Base-by-base conservation (phyloP, 2,329 filamentous ascomycete genomes). In the Botrytis sinoallii region DNA sequence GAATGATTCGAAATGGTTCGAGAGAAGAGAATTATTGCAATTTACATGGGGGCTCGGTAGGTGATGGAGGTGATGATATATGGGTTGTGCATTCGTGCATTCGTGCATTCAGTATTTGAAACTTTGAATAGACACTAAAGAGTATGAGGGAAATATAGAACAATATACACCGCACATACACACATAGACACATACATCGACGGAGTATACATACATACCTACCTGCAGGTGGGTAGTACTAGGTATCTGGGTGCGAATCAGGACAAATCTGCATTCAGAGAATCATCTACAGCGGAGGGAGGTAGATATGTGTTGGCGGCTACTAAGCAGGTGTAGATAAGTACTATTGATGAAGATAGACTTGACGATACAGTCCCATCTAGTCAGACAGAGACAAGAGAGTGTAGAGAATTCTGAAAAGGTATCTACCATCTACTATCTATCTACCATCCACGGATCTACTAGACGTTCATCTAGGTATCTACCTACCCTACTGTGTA, bases 1-100 rank as follows among this genome's bases (percentile, higher is more conserved):
- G 44, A 25, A 71, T n/a, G 46, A 60, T 32, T 42, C 25, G 63
- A 57, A 66, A 65, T 46, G 65, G 35, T 67, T 67, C 46, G 32
- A 65, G 40, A 44, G 8, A 22, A 40, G 42, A 64, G 35, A 40
- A 61, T 38, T 29, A 57, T 57, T 63, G 35, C 22, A 25, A 63
- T 63, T 16, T 35, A 9, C 25, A 40, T 25, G 35, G 14, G 35
- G 29, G 57, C 29, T 60, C n/a, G 55, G 29, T 61, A 25, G 32
- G 35, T 61, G 59, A 55, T 14, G 25, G 14, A 55, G 25, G 48
- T n/a, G 48, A n/a, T n/a, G 48, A 16, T 55, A 16, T 55, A 12
- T n/a, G 12, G 48, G 9, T 55, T 55, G 48, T 57, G 52, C 52
- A 57, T 57, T 29, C 14, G 48, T 57, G 52, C 52, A 57, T 57